Evolutionary conservation across 192 early-diverging fungal genomes (phyloP).

Genomic region (Rhizoclosmatium globosum): DNA sequence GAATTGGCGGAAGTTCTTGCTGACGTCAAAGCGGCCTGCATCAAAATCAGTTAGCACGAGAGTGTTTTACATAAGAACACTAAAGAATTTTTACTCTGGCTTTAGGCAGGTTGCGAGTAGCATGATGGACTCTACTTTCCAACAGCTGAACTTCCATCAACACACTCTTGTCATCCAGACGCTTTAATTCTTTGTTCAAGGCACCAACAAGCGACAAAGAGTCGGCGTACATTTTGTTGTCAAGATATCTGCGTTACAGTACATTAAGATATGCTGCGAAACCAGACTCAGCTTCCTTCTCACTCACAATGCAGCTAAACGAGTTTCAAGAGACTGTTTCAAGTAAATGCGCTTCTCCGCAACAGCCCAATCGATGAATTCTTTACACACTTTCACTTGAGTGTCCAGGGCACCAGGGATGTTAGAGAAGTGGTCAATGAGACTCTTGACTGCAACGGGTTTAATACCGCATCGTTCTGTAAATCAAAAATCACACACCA

Average conservation of each 20-base stretch:
- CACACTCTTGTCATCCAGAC: constrained; percentile 98
- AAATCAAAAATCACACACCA: constrained; percentile 41
- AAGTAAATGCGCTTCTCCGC: constrained; percentile 94
- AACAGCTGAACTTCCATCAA: constrained; percentile 96
- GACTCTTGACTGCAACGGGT: constrained; percentile 69
- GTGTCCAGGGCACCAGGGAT: constrained; percentile 87
- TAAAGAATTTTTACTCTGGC: constrained; percentile 93
- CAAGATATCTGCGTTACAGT: constrained; percentile 68
- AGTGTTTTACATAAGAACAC: too few species aligned
- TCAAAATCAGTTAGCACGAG: too few species aligned
- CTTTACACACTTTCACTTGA: constrained; percentile 93
- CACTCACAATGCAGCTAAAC: constrained; percentile 81
- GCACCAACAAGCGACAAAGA: constrained; percentile 81
- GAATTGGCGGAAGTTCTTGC: too few species aligned
- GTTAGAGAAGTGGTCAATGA: constrained; percentile 87
- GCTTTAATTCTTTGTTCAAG: constrained; percentile 96
- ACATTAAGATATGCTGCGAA: not conserved
- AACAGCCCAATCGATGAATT: constrained; percentile 92
- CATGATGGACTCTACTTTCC: constrained; percentile 93
- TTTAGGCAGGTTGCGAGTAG: constrained; percentile 92
- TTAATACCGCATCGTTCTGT: not conserved
- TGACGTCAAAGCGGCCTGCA: too few species aligned
- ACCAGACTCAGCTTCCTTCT: constrained; percentile 5
- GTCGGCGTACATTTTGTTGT: constrained; percentile 96
- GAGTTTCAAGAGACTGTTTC: constrained; percentile 94